These are phyloP conservation scores for Yamadazyma atmosphaerica DNA, from an alignment of 1,139 yeast species.

Conservation along the genomic window DNA sequence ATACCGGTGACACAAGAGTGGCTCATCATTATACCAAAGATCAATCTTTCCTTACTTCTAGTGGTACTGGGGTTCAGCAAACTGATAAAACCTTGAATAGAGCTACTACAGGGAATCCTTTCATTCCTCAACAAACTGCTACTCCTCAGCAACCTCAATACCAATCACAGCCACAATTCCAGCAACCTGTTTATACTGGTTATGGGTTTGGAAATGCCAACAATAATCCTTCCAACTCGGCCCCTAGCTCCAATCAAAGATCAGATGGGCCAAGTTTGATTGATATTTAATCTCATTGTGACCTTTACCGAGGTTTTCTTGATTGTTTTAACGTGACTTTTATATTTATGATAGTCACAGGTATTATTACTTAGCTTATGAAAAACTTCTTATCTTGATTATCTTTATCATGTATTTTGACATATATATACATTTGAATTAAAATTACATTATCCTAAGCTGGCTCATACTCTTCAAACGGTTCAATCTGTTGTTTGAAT, in stretches of 20 bases:
- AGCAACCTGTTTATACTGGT: constrained; percentile 67
- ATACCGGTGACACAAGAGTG: constrained; percentile 83
- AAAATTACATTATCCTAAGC: neutral
- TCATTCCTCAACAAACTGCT: constrained; percentile 71
- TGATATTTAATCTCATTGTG: constrained; percentile 37
- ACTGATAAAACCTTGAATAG: constrained; percentile 40
- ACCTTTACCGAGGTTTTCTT: no score
- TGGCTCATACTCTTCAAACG: constrained; percentile 22
- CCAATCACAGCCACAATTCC: constrained; percentile 17
- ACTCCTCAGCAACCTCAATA: constrained; percentile 20
- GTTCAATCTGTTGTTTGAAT: constrained; percentile 45
- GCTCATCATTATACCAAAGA: constrained; percentile 93
- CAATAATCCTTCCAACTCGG: constrained; percentile 22
- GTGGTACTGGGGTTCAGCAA: constrained; percentile 75
- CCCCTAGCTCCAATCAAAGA: constrained; percentile 16
- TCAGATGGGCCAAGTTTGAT: constrained; percentile 50
- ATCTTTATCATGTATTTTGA: neutral
- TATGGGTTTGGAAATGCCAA: constrained; percentile 86
- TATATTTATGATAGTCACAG: neutral
- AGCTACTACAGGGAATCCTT: constrained; percentile 66
- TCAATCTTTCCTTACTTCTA: constrained; percentile 77
- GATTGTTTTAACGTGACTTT: neutral
- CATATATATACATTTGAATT: constrained; percentile 1
- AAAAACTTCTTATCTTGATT: neutral
- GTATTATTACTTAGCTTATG: neutral